Base-by-base conservation (phyloP, 768 basidiomycete species). In the Leccinum boreale region DNA sequence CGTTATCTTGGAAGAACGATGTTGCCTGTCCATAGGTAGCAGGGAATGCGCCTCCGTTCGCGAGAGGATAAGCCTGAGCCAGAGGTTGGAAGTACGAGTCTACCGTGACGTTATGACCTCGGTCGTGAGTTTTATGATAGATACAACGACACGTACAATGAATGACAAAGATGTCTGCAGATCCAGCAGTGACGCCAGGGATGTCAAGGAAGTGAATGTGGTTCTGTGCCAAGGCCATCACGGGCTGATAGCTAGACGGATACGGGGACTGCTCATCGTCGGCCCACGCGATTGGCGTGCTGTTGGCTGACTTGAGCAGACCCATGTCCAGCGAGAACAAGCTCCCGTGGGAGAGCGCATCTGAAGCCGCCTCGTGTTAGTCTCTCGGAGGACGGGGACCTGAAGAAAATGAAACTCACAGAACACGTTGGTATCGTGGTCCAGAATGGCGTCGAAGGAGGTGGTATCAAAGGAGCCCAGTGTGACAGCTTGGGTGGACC, bases 391-490 rank as follows among this genome's bases (percentile, higher is more conserved):
- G 5, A 28, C 53, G 6, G 23, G 7, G 10, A 33, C 5, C 11
- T 7, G 4, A 4, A 52, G 7, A 24, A 51, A 3, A 48, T 44
- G 10, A 28, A 1, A 50, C 62, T 51, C 70, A 89, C 88, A 94
- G 75, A 97, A 88, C 58, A 88, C 85, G 60, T 96, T 94, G 51
- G 94, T 98, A 71, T 98, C 94, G 62, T 96, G 94, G 74, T 98
- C 94, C 33, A 98, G 81, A 59, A 96, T 85, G 26, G 89, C 82
- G 26, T 77, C 79, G 65, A 86, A 87, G 19, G 83, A 81, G 2
- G 78, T 71, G 4, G 84, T 80, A 69, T 94, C 85, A 63, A 89
- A 86, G 53, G 71, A 72, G 35, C 79, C 80, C 1, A 79, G 64
- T 5, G 75, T 80, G 21, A 81, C 80, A 2, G 77, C 62, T 68